These are phyloP conservation scores for Urochloa ruziziensis DNA, from an alignment of 176 grass and related monocot species.

Conservation along the genomic window DNA sequence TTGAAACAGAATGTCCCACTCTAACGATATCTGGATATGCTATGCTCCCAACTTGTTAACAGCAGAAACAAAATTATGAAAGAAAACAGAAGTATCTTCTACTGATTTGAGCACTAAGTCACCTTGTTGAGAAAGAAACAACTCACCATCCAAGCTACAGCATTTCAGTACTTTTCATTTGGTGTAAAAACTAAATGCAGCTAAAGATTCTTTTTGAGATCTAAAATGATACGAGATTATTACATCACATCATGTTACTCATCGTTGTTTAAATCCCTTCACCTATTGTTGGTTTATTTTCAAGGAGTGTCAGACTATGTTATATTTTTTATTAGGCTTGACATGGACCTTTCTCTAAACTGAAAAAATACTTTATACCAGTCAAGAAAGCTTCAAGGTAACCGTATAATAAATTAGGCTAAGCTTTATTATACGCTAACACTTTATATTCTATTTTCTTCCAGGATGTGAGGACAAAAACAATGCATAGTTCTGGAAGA, in stretches of 20 bases:
- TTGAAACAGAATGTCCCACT: neutral
- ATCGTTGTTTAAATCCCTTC: neutral
- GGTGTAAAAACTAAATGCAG: neutral
- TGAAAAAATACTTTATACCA: neutral
- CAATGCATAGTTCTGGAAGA: constrained; percentile 2
- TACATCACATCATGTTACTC: too few species aligned
- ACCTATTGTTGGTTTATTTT: neutral
- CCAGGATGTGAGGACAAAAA: neutral
- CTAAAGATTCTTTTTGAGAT: neutral
- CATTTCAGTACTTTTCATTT: neutral
- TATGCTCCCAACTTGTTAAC: neutral
- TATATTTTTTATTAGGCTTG: neutral
- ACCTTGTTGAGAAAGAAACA: neutral
- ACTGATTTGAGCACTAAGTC: neutral
- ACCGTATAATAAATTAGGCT: neutral
- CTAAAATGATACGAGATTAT: neutral
- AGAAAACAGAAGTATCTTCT: neutral
- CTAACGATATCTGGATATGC: neutral
- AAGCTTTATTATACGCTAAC: neutral
- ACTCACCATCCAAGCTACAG: neutral
- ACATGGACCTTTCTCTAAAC: neutral
- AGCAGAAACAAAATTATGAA: neutral
- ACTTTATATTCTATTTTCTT: neutral
- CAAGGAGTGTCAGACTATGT: neutral
- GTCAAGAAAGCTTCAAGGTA: neutral